phyloP scores from a whole-genome alignment of 2,329 filamentous ascomycete genomes.

The Biscogniauxia sp. region DNA sequence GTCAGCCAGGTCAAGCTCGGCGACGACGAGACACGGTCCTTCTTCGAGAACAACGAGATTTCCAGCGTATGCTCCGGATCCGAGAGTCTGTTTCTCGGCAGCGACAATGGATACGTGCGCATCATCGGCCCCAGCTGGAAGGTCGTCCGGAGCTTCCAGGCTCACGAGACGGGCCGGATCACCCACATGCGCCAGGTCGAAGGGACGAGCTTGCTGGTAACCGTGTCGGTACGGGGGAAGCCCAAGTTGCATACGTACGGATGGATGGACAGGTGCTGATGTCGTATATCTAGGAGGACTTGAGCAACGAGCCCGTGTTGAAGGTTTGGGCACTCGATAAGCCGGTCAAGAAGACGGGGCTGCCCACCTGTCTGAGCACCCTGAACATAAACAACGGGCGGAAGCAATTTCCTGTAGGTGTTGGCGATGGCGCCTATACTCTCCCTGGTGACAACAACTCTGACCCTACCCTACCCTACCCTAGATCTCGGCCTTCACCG shows the following conservation, averaged over 20 bases:
- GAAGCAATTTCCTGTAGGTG: conserved; percentile 82
- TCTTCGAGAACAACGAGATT: conserved; percentile 81
- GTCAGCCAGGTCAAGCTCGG: conserved; percentile 78
- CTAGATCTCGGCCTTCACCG: conserved; percentile 82
- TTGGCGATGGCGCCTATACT: not conserved
- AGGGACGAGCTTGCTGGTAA: conserved; percentile 81
- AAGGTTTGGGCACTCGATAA: conserved; percentile 99
- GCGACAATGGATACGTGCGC: conserved; percentile 79
- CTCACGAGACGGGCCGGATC: conserved; percentile 76
- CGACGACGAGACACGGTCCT: conserved; percentile 73
- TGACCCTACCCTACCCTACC: not conserved
- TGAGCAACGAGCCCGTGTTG: conserved; percentile 80
- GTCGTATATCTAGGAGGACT: conserved; percentile 63
- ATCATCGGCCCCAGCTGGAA: conserved; percentile 88
- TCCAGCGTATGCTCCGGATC: conserved; percentile 83
- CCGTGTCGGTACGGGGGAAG: conserved; percentile 57
- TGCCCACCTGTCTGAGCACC: conserved; percentile 84
- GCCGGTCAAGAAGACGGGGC: conserved; percentile 87
- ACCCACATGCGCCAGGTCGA: conserved; percentile 92
- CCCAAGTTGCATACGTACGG: not conserved
- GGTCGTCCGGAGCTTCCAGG: conserved; percentile 80
- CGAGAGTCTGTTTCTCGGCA: conserved; percentile 85
- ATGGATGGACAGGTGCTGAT: conserved; percentile 25
- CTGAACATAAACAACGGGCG: conserved; percentile 84
- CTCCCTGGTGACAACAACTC: conserved; percentile 1